Base-by-base conservation (phyloP, 805 yeast genomes). In the Kuraishia cidri region DNA sequence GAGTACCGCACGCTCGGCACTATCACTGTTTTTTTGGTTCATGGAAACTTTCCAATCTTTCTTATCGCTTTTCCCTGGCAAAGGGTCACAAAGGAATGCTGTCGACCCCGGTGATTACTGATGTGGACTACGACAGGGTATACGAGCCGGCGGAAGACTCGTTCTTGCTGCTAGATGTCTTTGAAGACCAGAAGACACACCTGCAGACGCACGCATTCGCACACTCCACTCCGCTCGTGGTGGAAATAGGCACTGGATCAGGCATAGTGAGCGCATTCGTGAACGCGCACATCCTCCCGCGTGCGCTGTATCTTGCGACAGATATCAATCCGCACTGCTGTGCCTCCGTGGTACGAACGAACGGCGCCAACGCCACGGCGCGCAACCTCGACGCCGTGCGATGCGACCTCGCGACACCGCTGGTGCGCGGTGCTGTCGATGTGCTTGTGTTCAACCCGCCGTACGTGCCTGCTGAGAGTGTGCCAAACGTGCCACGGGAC, bases 131-230 rank as follows among this genome's bases (percentile, higher is more conserved):
- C 39, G 76, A 70, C n/a, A 68, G 67, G 43, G 94, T 90, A 3
- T 92, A 92, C 52, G 98, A 92, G 48, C 97, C 98, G 0, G 73
- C 94, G 0, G 98, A 92, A 46, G 98, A 92, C 59, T 74, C 95
- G 6, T 92, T 80, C 48, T 70, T 90, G 7, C 61, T 92, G 7
- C 56, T 92, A 28, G 98, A 92, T 51, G 65, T 80, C 11, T 62
- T 92, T 30, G 97, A 92, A 46, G 52, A 61, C 26, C 80, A 83
- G 32, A 44, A 39, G 2, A 62, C 43, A 24, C 47, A 78, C 15
- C 40, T 49, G 18, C 11, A 24, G 4, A 5, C 32, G 7, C 41
- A 44, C 19, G 5, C 42, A n/a, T 66, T 57, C 35, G 24, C 39
- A 1, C 32, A 44, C 15, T 37, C 37, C 13, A 26, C 50, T 1